Conservation (phyloP, 2,329 filamentous ascomycete species). For the Uncinocarpus reesii region DNA sequence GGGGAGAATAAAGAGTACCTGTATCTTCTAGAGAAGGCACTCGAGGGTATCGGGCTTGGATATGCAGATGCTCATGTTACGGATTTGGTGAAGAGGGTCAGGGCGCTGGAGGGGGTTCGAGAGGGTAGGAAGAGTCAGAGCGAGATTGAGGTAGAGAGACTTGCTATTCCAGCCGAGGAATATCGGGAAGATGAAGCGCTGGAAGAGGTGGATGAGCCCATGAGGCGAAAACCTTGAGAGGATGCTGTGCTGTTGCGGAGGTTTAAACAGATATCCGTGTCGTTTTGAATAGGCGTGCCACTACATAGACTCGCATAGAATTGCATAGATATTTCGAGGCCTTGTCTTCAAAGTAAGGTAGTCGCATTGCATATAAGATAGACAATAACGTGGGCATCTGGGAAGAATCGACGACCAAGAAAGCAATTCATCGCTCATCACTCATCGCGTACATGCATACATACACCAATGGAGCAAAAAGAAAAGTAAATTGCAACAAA, state of each 20-base stretch:
- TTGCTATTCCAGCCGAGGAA: constrained; percentile 1
- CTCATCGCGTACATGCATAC: constrained; percentile 7
- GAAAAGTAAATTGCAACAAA: neutral
- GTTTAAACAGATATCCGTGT: too few species aligned
- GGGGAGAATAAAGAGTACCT: constrained; percentile 87
- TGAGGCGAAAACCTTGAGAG: constrained; percentile 25
- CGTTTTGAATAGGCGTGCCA: neutral
- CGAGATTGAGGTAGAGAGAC: constrained; percentile 21
- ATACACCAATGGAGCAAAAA: neutral
- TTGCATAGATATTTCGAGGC: neutral
- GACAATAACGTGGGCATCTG: neutral
- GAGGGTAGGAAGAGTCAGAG: constrained; percentile 26
- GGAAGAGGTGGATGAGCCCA: constrained; percentile 19
- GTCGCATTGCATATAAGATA: too few species aligned
- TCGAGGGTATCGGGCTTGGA: constrained; percentile 61
- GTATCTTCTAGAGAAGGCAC: constrained; percentile 63
- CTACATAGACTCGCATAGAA: neutral
- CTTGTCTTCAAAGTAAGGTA: too few species aligned
- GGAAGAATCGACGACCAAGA: neutral
- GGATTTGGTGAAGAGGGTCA: constrained; percentile 65
- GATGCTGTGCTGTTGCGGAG: too few species aligned
- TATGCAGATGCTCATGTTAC: constrained; percentile 76
- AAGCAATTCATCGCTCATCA: neutral
- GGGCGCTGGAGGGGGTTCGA: constrained; percentile 46
- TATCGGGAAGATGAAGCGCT: constrained; percentile 16